phyloP scores from a whole-genome alignment of 768 basidiomycete species.

The Tricholoma terreum region DNA sequence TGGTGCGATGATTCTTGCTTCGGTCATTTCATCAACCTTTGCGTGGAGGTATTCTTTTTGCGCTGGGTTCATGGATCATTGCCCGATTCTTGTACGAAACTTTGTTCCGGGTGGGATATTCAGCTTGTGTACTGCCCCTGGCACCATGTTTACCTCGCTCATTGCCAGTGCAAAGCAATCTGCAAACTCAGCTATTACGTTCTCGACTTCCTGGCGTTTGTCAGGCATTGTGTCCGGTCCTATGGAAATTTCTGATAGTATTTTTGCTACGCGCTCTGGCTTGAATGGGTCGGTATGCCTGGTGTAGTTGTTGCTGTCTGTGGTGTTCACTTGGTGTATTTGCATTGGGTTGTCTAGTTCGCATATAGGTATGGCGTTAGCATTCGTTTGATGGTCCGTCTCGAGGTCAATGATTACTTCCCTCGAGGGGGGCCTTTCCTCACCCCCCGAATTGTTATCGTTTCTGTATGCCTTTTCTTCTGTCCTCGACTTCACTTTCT shows the following conservation, averaged over 20 bases:
- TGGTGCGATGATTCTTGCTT: too few species aligned
- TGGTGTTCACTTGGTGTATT: background rate
- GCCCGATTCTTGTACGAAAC: constrained; percentile 28
- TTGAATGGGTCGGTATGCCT: background rate
- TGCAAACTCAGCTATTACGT: too few species aligned
- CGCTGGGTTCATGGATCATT: too few species aligned
- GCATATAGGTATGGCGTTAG: background rate
- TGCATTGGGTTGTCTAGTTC: background rate
- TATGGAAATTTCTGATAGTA: background rate
- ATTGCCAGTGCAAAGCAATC: too few species aligned
- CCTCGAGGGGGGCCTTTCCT: background rate
- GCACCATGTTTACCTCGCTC: too few species aligned
- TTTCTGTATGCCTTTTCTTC: background rate
- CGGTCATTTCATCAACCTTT: too few species aligned
- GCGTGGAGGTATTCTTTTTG: too few species aligned
- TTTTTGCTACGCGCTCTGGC: background rate
- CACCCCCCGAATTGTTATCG: background rate
- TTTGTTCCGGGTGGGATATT: too few species aligned
- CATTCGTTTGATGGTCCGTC: background rate
- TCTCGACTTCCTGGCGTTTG: constrained; percentile 33
- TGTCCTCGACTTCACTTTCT: background rate
- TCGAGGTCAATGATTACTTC: too few species aligned
- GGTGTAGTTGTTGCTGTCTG: background rate
- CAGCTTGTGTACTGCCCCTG: too few species aligned
- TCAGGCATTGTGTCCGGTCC: background rate